Percentiles rank a stretch among this genome's conserved stretches.
Evolutionary conservation across 2,329 filamentous ascomycete genomes (phyloP).

Genomic region (Gliomastix tumulicola): DNA sequence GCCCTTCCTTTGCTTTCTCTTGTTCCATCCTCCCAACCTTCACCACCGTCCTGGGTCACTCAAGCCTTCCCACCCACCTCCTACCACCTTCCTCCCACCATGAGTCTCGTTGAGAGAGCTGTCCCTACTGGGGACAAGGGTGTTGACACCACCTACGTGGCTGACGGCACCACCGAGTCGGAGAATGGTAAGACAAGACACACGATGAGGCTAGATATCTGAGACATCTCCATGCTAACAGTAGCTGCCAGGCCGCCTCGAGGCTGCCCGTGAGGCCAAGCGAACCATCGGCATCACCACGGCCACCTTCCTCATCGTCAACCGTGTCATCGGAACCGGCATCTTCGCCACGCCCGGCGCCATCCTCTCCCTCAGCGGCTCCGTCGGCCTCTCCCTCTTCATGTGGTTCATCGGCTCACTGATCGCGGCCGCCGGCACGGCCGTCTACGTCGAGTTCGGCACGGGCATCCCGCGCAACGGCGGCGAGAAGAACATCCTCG

Average conservation of each 20-base stretch:
- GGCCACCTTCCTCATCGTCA: slow-evolving; percentile 54
- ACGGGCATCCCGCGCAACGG: slow-evolving; percentile 58
- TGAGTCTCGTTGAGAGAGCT: slow-evolving; percentile 2
- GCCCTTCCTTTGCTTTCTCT: neutral
- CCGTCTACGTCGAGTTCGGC: slow-evolving; percentile 61
- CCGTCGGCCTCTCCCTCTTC: slow-evolving; percentile 54
- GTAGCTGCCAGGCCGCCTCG: neutral
- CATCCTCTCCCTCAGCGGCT: slow-evolving; percentile 50
- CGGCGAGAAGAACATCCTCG: slow-evolving; percentile 62
- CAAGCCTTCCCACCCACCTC: no score
- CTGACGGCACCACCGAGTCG: neutral
- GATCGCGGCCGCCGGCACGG: slow-evolving; percentile 54
- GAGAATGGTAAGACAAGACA: slow-evolving; percentile 2
- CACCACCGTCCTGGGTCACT: neutral
- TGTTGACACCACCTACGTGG: neutral
- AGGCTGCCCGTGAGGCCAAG: slow-evolving; percentile 33
- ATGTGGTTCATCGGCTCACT: slow-evolving; percentile 58
- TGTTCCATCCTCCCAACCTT: neutral
- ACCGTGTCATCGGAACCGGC: slow-evolving; percentile 60
- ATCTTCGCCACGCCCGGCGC: slow-evolving; percentile 58
- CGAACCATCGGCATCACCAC: slow-evolving; percentile 48
- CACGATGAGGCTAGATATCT: no score
- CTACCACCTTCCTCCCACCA: no score
- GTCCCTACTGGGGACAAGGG: neutral
- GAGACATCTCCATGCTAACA: no score